A percentile compares a stretch with the other conserved stretches of the same genome.
Evolutionary conservation across 129 eudicot genomes (phyloP).

Genomic region (Centella asiatica): DNA sequence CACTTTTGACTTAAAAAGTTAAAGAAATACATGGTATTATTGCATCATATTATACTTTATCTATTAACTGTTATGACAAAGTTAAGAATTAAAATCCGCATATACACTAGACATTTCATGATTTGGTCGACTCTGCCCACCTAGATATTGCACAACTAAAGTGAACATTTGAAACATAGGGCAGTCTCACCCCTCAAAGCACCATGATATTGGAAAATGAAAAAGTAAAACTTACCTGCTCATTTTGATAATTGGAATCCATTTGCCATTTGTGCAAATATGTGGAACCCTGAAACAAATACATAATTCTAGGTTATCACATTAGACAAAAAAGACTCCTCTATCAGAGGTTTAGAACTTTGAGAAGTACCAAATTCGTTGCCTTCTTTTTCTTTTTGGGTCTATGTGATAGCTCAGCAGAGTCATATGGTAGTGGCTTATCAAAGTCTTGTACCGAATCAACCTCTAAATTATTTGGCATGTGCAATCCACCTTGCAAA

Average conservation of each 20-base stretch:
- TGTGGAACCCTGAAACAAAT: conserved; percentile 45
- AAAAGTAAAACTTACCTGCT: conserved; percentile 48
- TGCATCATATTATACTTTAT: too few species aligned
- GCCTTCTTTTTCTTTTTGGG: conserved; percentile 87
- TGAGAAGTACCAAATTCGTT: conserved; percentile 54
- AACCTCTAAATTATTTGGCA: conserved; percentile 62
- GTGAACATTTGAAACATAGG: background rate
- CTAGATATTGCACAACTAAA: too few species aligned
- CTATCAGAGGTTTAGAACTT: background rate
- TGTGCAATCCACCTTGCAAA: conserved; percentile 56
- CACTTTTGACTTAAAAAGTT: too few species aligned
- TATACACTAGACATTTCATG: too few species aligned
- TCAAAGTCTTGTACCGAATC: conserved; percentile 72
- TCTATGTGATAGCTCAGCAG: conserved; percentile 58
- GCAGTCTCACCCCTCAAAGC: background rate
- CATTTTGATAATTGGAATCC: conserved; percentile 59
- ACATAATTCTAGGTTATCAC: background rate
- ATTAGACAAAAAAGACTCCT: background rate
- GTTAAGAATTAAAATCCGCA: too few species aligned
- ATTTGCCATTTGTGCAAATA: conserved; percentile 70
- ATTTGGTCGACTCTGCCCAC: too few species aligned
- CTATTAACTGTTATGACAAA: too few species aligned
- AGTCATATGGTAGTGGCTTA: conserved; percentile 59
- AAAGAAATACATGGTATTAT: too few species aligned
- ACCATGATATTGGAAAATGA: background rate